These are phyloP conservation scores for Taphrina pruni DNA, from an alignment of 1,139 yeast species.

Conservation along the genomic window DNA sequence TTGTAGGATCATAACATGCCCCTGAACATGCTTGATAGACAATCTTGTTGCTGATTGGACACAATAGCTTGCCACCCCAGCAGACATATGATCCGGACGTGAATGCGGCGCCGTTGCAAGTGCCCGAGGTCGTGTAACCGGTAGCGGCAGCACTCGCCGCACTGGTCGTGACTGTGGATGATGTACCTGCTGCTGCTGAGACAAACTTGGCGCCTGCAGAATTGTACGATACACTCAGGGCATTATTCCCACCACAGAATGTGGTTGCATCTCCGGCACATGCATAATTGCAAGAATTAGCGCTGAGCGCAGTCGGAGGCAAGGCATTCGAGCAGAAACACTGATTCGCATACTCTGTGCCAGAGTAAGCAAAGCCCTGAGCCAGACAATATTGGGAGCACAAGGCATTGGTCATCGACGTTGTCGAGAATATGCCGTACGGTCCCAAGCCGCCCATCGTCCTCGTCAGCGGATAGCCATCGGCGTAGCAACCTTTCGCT, in stretches of 20 bases:
- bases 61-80: slow-evolving; percentile 25
- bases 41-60: slow-evolving; percentile 27
- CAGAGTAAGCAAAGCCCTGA: slow-evolving; percentile 37
- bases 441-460: slow-evolving; percentile 36
- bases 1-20: slow-evolving; percentile 26
- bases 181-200: not conserved
- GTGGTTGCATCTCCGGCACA: slow-evolving; percentile 38
- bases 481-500: slow-evolving; percentile 40
- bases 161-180: slow-evolving; percentile 7
- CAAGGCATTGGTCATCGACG: slow-evolving; percentile 32
- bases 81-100: slow-evolving; percentile 24
- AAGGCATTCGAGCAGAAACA: slow-evolving; percentile 41
- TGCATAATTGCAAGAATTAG: slow-evolving; percentile 33
- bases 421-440: slow-evolving; percentile 27
- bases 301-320: slow-evolving; percentile 26
- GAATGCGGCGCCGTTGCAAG: slow-evolving; percentile 23
- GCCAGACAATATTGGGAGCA: slow-evolving; percentile 37
- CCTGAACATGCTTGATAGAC: slow-evolving; percentile 28
- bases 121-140: slow-evolving; percentile 28
- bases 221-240: slow-evolving; percentile 33
- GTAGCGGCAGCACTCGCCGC: slow-evolving; percentile 1
- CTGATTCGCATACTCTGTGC: slow-evolving; percentile 38
- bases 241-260: slow-evolving; percentile 35
- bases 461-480: slow-evolving; percentile 29
- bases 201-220: slow-evolving; percentile 23